phyloP scores from a whole-genome alignment of 2,329 filamentous ascomycete genomes.

The Whalleya microplaca region DNA sequence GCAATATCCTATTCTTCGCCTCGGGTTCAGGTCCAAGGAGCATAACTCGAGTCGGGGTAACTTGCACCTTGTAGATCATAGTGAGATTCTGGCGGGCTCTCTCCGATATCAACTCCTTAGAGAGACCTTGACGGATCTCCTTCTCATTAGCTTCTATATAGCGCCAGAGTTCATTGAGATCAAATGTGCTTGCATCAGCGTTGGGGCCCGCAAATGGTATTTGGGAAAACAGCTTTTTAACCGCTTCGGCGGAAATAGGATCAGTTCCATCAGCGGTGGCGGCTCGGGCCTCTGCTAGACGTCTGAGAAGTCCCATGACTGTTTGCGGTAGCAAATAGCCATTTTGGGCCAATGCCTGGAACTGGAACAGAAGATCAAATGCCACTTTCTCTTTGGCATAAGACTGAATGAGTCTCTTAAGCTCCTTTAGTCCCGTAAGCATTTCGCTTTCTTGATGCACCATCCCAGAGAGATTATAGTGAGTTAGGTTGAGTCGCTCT shows the following conservation, averaged over 20 bases:
- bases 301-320: slow-evolving; percentile 46
- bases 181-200: slow-evolving; percentile 47
- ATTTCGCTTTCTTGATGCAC: slow-evolving; percentile 20
- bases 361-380: slow-evolving; percentile 63
- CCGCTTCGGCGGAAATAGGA: slow-evolving; percentile 55
- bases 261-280: slow-evolving; percentile 11
- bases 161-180: slow-evolving; percentile 30
- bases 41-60: slow-evolving; percentile 63
- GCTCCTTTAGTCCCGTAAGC: slow-evolving; percentile 30
- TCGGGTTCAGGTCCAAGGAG: slow-evolving; percentile 67
- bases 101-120: slow-evolving; percentile 31
- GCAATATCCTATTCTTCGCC: slow-evolving; percentile 70
- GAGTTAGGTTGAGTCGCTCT: slow-evolving; percentile 31
- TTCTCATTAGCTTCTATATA: slow-evolving; percentile 48
- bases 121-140: slow-evolving; percentile 35
- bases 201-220: slow-evolving; percentile 60
- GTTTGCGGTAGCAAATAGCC: slow-evolving; percentile 61
- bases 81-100: slow-evolving; percentile 46
- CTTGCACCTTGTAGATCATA: slow-evolving; percentile 56
- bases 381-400: slow-evolving; percentile 42
- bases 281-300: slow-evolving; percentile 25
- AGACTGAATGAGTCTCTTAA: slow-evolving; percentile 41
- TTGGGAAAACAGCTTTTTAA: slow-evolving; percentile 55
- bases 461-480: slow-evolving; percentile 27
- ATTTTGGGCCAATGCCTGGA: slow-evolving; percentile 66